Base-by-base conservation (phyloP, 1,284 basidiomycete species). In the Pisolithus thermaeus region DNA sequence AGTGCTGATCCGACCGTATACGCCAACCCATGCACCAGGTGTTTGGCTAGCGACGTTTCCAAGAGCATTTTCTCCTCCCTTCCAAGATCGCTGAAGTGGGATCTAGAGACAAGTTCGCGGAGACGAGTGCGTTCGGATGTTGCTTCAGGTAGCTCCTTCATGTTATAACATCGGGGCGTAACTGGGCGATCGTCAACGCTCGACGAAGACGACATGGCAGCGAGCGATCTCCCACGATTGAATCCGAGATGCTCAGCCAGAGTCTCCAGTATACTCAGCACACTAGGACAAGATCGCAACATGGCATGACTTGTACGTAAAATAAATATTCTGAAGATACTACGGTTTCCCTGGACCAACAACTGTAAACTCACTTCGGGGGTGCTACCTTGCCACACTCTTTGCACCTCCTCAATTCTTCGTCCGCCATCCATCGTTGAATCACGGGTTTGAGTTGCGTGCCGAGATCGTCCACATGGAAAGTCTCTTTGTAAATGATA, bases 371-470 rank as follows among this genome's bases (percentile, higher is more conserved):
- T 65, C 70, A 87, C 68, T 84, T 87, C 2, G 81, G 72, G 47
- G 77, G 73, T 0, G 90, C 90, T 3, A 87, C 73, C 23, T 70
- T 69, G 2, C 87, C 87, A 63, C 92, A 95, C 51, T 71, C 71
- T 12, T 73, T 72, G 65, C 92, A 95, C 52, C 71, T 83, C 49
- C 92, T 76, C 51, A 84, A 63, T 12, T 77, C 76, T 55, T 80
- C 78, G 58, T 80, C 74, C 20, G 61, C 61, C 71, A 79, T 79
- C 92, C 92, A 95, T 47, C 78, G 72, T 58, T 90, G 76, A 56
- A 99, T 97, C 51, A 95, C 76, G 0, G 93, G 91, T 73, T 97
- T 97, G 56, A 98, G 78, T 72, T 98, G 94, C 4, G 89, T 90
- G 43, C 94, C 95, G 35, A 99, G 80, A 66, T 98, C 92, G 0